Evolutionary conservation across 768 basidiomycete species (phyloP).

Genomic region (Clavulina sp.): DNA sequence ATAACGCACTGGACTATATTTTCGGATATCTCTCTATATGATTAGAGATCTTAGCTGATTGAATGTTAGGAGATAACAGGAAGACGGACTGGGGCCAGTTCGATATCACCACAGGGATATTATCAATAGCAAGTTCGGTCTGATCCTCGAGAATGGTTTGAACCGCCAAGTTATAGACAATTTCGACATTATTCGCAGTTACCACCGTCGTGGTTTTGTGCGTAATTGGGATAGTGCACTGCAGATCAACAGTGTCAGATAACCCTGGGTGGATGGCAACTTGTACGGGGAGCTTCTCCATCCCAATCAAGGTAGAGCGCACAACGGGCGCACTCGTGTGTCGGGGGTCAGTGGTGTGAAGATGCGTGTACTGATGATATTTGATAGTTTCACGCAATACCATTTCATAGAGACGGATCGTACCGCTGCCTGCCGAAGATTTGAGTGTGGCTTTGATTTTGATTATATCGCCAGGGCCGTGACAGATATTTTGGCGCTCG

Average conservation of each 20-base stretch:
- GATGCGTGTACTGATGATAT: conserved; percentile 46
- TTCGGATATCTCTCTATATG: conserved; percentile 40
- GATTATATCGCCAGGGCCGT: conserved; percentile 71
- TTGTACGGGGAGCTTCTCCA: conserved; percentile 56
- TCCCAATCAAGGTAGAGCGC: conserved; percentile 37
- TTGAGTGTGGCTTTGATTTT: conserved; percentile 52
- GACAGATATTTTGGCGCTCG: conserved; percentile 59
- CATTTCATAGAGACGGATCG: conserved; percentile 72
- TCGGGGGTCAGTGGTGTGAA: conserved; percentile 30
- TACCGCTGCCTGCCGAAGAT: conserved; percentile 51
- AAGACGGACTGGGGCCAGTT: conserved; percentile 62
- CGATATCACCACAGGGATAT: conserved; percentile 57
- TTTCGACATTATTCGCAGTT: conserved; percentile 50
- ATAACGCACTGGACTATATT: conserved; percentile 39
- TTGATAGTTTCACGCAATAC: conserved; percentile 60
- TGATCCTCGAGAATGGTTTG: conserved; percentile 61
- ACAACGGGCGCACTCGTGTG: conserved; percentile 37
- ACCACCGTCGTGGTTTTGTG: conserved; percentile 71
- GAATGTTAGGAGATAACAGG: not conserved
- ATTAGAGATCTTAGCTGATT: not conserved
- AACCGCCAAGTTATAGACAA: conserved; percentile 59
- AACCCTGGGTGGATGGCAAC: conserved; percentile 57
- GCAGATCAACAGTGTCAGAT: conserved; percentile 55
- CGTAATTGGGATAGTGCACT: conserved; percentile 46
- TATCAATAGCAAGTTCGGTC: conserved; percentile 43